Conservation (phyloP, 2,329 filamentous ascomycete species). For the Ophiocordyceps camponoti-leonardi region DNA sequence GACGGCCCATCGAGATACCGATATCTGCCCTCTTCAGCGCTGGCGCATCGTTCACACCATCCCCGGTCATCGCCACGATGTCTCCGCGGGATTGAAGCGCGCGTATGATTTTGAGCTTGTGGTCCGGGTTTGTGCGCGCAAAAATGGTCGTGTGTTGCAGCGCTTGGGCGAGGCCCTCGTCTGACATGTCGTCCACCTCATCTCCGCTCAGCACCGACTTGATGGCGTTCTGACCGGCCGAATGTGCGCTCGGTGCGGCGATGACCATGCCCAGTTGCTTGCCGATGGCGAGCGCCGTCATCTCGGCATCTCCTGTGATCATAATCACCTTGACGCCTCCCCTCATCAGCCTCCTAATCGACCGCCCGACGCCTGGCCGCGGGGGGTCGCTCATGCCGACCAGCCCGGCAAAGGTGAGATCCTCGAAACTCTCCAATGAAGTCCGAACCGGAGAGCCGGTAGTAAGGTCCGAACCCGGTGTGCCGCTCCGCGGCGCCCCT, state of each 20-base stretch:
- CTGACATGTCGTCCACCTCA: constrained; percentile 84
- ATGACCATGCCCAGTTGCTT: constrained; percentile 91
- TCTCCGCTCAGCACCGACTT: constrained; percentile 69
- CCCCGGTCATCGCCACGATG: constrained; percentile 97
- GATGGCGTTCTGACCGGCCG: constrained; percentile 38
- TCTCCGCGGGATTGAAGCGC: constrained; percentile 85
- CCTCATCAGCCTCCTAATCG: constrained; percentile 78
- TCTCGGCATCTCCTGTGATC: constrained; percentile 95
- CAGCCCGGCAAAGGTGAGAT: constrained; percentile 76
- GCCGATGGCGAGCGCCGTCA: constrained; percentile 85
- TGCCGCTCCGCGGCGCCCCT: constrained; percentile 29
- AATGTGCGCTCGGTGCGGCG: constrained; percentile 32
- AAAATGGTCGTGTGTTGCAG: constrained; percentile 88
- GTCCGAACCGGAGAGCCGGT: constrained; percentile 24
- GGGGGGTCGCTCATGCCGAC: constrained; percentile 98
- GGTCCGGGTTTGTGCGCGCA: constrained; percentile 87
- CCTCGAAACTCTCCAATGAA: constrained; percentile 58
- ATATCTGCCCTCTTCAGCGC: constrained; percentile 96
- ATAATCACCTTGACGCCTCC: constrained; percentile 96
- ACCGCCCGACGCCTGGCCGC: constrained; percentile 71
- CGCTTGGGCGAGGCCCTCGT: constrained; percentile 65
- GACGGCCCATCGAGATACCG: constrained; percentile 87
- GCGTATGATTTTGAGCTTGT: constrained; percentile 92
- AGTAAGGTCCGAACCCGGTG: constrained; percentile 23
- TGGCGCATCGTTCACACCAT: constrained; percentile 94